A percentile compares a stretch with the other conserved stretches of the same genome.
These are phyloP conservation scores for Liquidambar formosana DNA, from an alignment of 164 flowering plant species.

Conservation along the genomic window DNA sequence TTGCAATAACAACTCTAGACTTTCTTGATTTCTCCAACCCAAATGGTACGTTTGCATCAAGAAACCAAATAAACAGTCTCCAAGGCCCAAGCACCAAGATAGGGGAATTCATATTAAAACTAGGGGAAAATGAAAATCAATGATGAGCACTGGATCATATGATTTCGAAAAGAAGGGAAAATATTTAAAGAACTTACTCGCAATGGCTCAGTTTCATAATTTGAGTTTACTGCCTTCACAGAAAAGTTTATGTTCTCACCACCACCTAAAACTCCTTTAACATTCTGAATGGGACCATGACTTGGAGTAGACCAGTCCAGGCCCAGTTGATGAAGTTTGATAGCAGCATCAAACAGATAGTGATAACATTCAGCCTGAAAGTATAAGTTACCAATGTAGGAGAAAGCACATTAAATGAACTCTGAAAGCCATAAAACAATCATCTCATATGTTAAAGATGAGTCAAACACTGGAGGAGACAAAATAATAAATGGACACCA, in stretches of 20 bases:
- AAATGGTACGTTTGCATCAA: neutral
- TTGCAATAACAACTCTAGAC: neutral
- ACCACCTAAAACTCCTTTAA: conserved; percentile 23
- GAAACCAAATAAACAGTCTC: neutral
- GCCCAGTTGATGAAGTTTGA: conserved; percentile 84
- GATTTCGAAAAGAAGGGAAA: neutral
- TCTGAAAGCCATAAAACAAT: no score
- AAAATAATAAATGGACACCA: no score
- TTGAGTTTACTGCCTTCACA: conserved; percentile 33
- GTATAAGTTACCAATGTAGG: neutral
- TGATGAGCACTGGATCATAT: neutral
- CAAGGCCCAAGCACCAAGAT: neutral
- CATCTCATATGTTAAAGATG: no score
- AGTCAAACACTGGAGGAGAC: no score
- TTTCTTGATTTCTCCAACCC: neutral
- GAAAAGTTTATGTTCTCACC: conserved; percentile 20
- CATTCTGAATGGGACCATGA: conserved; percentile 57
- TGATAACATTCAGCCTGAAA: conserved; percentile 92
- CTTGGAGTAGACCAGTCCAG: conserved; percentile 74
- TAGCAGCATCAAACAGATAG: conserved; percentile 93
- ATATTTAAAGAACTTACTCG: conserved; percentile 35
- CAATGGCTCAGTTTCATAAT: conserved; percentile 22
- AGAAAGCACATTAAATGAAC: neutral
- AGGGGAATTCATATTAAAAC: neutral
- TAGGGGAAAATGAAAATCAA: neutral